Evolutionary conservation across 2,329 filamentous ascomycete species (phyloP), one percentile per base, ranked within the genome.

Genomic region (Epichloe gansuensis): DNA sequence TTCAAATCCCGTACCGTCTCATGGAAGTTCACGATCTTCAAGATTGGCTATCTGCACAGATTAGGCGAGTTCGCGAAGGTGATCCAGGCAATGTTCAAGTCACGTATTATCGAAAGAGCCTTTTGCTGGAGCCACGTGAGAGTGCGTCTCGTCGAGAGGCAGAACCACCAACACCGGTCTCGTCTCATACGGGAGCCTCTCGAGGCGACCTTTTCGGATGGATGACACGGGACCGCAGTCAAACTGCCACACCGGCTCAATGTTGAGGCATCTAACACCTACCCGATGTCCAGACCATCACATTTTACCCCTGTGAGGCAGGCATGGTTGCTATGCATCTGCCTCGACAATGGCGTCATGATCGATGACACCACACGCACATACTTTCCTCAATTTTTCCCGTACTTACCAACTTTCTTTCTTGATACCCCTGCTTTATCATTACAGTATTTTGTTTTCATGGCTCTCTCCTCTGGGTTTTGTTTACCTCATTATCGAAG

Each of bases 1-100:
- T 97, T 73, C 93, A 98, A 69, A 88, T 95, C 21, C 89, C 91
- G 0, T 97, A 97, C 67, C 81, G 85, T 6, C 78, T 98, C 17
- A 78, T 79, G 2, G 86, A 93, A 63, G 75, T 97, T 4, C 82
- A 87, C 0, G 91, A 97, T 61, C 78, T 98, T 65, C 91, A 97
- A 66, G 85, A 91, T 25, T 98, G 91, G 91, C 82, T 98, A 66
- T 81, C 91, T 56, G 77, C 81, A 23, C 87, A 96, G 67, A 82
- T 96, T 49, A 73, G 81, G 46, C 82, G 85, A 31, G 88, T 96
- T 46, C 86, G 86, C 12, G 78, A 81, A 54, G 61, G 72, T 57
- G 71, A 77, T 61, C 65, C 74, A 61, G 65, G 74, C 60, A 82
- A 80, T 48, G 75, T 78, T n/a, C 78, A 82, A 63, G 75, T 80